Percentiles rank a stretch among this genome's conserved stretches.
phyloP scores from a whole-genome alignment of 768 basidiomycete genomes.

The Hericium coralloides region DNA sequence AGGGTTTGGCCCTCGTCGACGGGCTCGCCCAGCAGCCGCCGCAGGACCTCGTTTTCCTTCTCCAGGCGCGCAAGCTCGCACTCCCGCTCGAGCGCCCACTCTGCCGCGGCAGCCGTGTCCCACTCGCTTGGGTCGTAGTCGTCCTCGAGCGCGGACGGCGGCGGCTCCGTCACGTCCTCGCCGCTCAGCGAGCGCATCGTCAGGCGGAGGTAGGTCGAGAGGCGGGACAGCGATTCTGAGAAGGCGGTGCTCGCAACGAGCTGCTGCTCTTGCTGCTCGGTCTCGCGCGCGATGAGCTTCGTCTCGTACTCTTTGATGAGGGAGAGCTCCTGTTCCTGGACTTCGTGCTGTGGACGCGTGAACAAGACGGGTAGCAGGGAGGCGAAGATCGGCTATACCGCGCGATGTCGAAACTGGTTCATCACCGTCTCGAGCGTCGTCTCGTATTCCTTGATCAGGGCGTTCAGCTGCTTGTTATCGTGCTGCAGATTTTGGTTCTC shows the following conservation, averaged over 20 bases:
- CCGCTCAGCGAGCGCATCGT: conserved; percentile 64
- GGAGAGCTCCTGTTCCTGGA: conserved; percentile 86
- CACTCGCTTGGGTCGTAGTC: conserved; percentile 21
- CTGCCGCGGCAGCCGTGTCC: conserved; percentile 32
- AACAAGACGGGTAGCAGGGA: background rate
- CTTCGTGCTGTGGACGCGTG: conserved; percentile 57
- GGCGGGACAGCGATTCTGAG: conserved; percentile 57
- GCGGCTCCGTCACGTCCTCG: conserved; percentile 34
- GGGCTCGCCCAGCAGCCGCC: conserved; percentile 55
- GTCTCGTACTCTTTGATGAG: conserved; percentile 88
- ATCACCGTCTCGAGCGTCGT: conserved; percentile 93
- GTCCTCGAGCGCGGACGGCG: conserved; percentile 4
- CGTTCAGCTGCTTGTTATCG: conserved; percentile 93
- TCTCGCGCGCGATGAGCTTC: conserved; percentile 68
- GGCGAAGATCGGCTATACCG: conserved; percentile 49
- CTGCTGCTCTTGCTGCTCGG: conserved; percentile 49
- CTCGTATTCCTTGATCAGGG: conserved; percentile 92
- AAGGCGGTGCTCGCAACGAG: conserved; percentile 56
- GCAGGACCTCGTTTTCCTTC: conserved; percentile 78
- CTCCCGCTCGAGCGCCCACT: conserved; percentile 83
- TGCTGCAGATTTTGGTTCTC: conserved; percentile 84
- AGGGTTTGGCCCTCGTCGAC: conserved; percentile 10
- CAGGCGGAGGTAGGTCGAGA: conserved; percentile 62
- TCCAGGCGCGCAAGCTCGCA: conserved; percentile 83
- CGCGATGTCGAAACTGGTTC: conserved; percentile 83